Evolutionary conservation across 163 green algal species (phyloP).

Genomic region (Coccomyxa subellipsoidea): DNA sequence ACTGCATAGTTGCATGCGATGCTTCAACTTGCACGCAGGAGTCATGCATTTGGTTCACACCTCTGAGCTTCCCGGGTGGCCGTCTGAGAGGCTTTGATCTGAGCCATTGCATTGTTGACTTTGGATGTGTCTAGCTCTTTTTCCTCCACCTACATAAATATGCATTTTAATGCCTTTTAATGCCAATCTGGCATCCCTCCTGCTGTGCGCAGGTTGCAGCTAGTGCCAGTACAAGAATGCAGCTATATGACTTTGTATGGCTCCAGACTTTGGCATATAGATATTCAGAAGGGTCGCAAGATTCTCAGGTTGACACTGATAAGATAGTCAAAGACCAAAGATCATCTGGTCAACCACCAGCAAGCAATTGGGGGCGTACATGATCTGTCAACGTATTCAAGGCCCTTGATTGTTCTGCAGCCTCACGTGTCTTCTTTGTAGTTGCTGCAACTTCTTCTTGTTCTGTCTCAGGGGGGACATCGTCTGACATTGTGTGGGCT

Average conservation of each 20-base stretch:
- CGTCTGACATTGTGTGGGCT: background rate
- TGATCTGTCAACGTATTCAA: constrained; percentile 60
- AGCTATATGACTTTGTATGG: too few species aligned
- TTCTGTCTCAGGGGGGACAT: background rate
- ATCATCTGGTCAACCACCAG: too few species aligned
- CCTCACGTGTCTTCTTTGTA: constrained; percentile 38
- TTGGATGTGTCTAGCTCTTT: constrained; percentile 14
- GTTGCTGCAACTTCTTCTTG: constrained; percentile 39
- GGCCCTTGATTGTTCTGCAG: constrained; percentile 54
- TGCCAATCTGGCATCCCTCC: too few species aligned
- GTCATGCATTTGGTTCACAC: background rate
- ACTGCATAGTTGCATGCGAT: background rate
- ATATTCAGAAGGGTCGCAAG: too few species aligned
- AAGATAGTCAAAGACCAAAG: too few species aligned
- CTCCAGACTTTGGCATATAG: too few species aligned
- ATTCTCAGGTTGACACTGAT: too few species aligned
- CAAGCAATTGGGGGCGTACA: too few species aligned
- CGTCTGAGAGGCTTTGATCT: constrained; percentile 52
- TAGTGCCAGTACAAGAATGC: too few species aligned
- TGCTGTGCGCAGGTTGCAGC: too few species aligned
- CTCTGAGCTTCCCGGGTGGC: constrained; percentile 51
- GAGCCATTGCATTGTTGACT: constrained; percentile 56
- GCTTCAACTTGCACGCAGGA: background rate
- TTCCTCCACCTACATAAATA: constrained; percentile 10
- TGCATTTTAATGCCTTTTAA: too few species aligned